phyloP scores from a whole-genome alignment of 352 stramenopile species.

The Globisporangium cylindrosporum region DNA sequence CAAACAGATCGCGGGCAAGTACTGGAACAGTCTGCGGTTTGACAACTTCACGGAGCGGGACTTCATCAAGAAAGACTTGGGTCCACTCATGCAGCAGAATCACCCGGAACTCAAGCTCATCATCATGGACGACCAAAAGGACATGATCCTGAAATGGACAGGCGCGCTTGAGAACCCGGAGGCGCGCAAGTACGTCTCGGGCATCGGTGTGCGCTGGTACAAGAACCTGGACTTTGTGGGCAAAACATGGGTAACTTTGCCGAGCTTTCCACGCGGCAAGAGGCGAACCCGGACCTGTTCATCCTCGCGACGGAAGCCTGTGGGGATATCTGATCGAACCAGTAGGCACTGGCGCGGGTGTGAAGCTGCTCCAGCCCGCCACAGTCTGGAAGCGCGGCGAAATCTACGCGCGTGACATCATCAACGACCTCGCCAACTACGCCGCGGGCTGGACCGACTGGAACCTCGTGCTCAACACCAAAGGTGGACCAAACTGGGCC shows the following conservation, averaged over 20 bases:
- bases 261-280: conserved; percentile 33
- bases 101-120: conserved; percentile 80
- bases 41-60: conserved; percentile 29
- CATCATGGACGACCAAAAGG: conserved; percentile 77
- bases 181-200: conserved; percentile 56
- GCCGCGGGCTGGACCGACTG: conserved; percentile 69
- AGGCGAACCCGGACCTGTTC: conserved; percentile 46
- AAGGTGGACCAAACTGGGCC: conserved; percentile 48
- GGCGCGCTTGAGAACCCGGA: conserved; percentile 34
- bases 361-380: conserved; percentile 30
- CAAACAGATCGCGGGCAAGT: conserved; percentile 28
- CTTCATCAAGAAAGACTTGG: conserved; percentile 73
- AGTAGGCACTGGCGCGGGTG: conserved; percentile 28
- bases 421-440: conserved; percentile 59
- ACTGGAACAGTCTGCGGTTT: conserved; percentile 52
- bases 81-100: conserved; percentile 48
- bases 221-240: conserved; percentile 36
- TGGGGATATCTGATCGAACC: conserved; percentile 39
- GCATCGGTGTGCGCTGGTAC: conserved; percentile 87
- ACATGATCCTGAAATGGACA: conserved; percentile 34
- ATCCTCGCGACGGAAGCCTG: conserved; percentile 71
- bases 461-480: conserved; percentile 60
- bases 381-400: conserved; percentile 43
- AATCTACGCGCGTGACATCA: conserved; percentile 55
- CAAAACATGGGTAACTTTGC: conserved; percentile 31